Conservation (phyloP, 2,329 filamentous ascomycete genomes). For the Xylaria sp. region DNA sequence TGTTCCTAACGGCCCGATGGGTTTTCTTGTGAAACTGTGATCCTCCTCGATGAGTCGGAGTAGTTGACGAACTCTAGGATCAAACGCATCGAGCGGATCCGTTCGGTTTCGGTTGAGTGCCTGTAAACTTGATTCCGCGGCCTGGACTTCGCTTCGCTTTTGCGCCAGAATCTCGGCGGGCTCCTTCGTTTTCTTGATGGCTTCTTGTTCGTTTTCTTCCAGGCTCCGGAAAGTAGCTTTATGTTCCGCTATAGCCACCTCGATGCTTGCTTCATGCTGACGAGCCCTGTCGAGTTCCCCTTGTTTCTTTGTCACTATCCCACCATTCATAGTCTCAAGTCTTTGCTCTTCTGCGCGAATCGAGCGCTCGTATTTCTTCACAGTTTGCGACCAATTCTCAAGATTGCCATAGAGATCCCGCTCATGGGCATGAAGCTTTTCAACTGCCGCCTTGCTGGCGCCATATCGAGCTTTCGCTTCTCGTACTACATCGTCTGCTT, state of each 20-base stretch:
- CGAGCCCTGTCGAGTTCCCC: constrained; percentile 69
- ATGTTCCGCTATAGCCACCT: constrained; percentile 43
- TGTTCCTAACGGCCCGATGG: constrained; percentile 84
- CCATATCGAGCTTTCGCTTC: constrained; percentile 64
- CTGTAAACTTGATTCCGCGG: constrained; percentile 61
- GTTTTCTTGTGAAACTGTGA: constrained; percentile 72
- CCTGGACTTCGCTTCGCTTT: constrained; percentile 65
- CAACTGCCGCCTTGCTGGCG: constrained; percentile 62
- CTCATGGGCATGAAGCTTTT: constrained; percentile 69
- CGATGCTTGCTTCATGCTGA: constrained; percentile 57
- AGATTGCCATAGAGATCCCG: constrained; percentile 70
- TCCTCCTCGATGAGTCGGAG: constrained; percentile 77
- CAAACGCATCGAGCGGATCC: constrained; percentile 72
- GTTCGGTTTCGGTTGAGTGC: constrained; percentile 66
- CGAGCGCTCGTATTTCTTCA: constrained; percentile 57
- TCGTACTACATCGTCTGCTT: constrained; percentile 57
- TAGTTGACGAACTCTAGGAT: constrained; percentile 69
- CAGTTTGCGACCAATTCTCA: constrained; percentile 60
- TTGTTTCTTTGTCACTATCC: constrained; percentile 70
- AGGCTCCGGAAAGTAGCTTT: constrained; percentile 41
- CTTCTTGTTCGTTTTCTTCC: constrained; percentile 45
- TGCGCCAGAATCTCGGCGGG: constrained; percentile 47
- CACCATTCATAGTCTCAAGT: constrained; percentile 75
- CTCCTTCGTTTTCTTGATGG: constrained; percentile 44
- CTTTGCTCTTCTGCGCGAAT: constrained; percentile 68